Base-by-base conservation (phyloP, 257 asterid species). In the Verbena officinalis region DNA sequence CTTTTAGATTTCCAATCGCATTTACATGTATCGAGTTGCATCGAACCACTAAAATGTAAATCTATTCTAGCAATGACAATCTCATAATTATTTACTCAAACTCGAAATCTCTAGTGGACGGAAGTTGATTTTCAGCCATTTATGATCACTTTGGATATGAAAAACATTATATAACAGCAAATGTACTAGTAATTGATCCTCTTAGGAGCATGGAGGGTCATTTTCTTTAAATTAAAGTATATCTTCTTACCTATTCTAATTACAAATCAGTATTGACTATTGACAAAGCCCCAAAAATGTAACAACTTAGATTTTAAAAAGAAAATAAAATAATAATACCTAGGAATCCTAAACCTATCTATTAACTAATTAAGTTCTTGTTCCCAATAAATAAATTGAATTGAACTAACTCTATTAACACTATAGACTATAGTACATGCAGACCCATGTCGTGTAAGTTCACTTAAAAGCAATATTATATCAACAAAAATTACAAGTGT, bases 401-500 rank as follows among this genome's bases (percentile, higher is more conserved):
- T 33, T 55, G 17, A 50, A 50, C 21, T 30, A 27, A 27, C 33
- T 5, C 33, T 27, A 27, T n/a, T n/a, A n/a, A n/a, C n/a, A n/a
- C n/a, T n/a, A n/a, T n/a, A n/a, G n/a, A n/a, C 40, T 43, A 44
- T 13, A 34, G 27, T 64, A 44, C 60, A 64, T 70, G 68, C 64
- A 62, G 78, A 62, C 84, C 81, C 80, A 72, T 81, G 76, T 65
- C 75, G 64, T 65, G 60, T 46, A 54, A 58, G 2, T 27, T 27
- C n/a, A n/a, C n/a, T n/a, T n/a, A n/a, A 55, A 9, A 3, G 19
- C 33, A 52, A 10, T 22, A 38, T 56, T 45, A 9, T 19, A 49
- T 20, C 3, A 3, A 56, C 15, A 6, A 40, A 49, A 62, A 0
- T 44, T 2, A 17, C 73, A 62, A 60, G 56, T 46, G 55, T 49